Evolutionary conservation across 768 basidiomycete genomes (phyloP).

Genomic region (Rhodotorula toruloides): DNA sequence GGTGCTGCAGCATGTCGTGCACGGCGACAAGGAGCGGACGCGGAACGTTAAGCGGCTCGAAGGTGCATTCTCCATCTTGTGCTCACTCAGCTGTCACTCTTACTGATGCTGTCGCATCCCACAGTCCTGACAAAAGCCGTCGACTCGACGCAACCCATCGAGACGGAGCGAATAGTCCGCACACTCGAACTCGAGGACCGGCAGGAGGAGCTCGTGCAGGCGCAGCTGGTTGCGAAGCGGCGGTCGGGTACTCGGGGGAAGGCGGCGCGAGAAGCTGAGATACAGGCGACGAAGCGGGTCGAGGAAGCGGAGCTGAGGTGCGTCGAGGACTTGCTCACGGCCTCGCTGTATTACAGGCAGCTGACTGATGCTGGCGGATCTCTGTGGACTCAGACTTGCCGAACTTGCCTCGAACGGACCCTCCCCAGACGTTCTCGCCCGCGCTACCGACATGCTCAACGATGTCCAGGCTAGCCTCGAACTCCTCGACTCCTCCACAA

Average conservation of each 20-base stretch:
- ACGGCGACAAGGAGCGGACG: slow-evolving; percentile 50
- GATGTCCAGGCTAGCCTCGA: slow-evolving; percentile 39
- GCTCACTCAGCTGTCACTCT: no score
- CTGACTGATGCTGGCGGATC: no score
- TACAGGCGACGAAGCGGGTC: slow-evolving; percentile 22
- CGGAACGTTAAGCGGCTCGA: slow-evolving; percentile 43
- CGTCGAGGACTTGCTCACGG: background rate
- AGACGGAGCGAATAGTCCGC: slow-evolving; percentile 33
- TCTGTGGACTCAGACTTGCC: background rate
- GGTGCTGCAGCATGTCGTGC: slow-evolving; percentile 52
- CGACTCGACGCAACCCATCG: slow-evolving; percentile 31
- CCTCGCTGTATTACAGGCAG: background rate
- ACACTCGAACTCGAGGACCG: slow-evolving; percentile 32
- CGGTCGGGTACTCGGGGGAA: slow-evolving; percentile 59
- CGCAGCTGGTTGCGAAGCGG: slow-evolving; percentile 53
- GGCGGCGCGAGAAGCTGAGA: slow-evolving; percentile 43
- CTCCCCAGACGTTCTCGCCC: background rate
- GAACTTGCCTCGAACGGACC: background rate
- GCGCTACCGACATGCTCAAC: slow-evolving; percentile 25
- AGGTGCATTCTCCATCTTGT: no score
- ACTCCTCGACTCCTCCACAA: slow-evolving; percentile 41
- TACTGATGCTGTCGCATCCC: background rate
- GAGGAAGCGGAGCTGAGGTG: slow-evolving; percentile 19
- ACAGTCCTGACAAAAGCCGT: slow-evolving; percentile 42
- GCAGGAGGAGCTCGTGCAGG: slow-evolving; percentile 46